Conservation (phyloP, 2,329 filamentous ascomycete species). For the Fusarium fujikuroi region DNA sequence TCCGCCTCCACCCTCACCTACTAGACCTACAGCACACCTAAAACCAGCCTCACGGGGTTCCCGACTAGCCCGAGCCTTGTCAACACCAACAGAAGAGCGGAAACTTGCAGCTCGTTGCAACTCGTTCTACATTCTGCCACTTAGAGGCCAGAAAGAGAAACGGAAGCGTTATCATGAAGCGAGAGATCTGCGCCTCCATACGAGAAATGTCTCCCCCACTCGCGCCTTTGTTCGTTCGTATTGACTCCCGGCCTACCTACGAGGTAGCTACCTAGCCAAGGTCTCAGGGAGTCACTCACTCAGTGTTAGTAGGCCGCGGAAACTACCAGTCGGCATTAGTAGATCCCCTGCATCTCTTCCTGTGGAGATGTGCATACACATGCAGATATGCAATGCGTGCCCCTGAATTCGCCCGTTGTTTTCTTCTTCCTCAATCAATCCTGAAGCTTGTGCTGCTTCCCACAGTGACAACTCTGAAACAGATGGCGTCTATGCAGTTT, state of each 20-base stretch:
- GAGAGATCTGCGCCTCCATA: constrained; percentile 33
- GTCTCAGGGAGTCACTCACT: background rate
- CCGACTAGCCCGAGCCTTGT: constrained; percentile 27
- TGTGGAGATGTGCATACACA: constrained; percentile 20
- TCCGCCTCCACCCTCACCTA: constrained; percentile 17
- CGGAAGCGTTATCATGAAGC: constrained; percentile 20
- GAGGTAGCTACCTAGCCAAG: background rate
- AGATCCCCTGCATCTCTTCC: constrained; percentile 27
- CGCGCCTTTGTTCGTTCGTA: constrained; percentile 38
- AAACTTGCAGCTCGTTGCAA: constrained; percentile 21
- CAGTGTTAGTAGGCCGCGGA: background rate
- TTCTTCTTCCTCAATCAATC: background rate
- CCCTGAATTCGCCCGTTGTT: constrained; percentile 12
- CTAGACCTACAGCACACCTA: constrained; percentile 7
- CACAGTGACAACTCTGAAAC: constrained; percentile 4
- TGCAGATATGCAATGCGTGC: constrained; percentile 19
- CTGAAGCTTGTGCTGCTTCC: constrained; percentile 10
- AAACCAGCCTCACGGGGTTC: constrained; percentile 38
- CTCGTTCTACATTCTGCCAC: constrained; percentile 6
- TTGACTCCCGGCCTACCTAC: background rate
- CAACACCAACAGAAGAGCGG: constrained; percentile 12
- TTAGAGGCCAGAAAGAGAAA: background rate
- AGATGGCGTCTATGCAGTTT: background rate
- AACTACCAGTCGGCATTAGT: constrained; percentile 35
- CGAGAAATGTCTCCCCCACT: constrained; percentile 22